phyloP scores from a whole-genome alignment of 108 stramenopile genomes.

The Nitzschia putrida region DNA sequence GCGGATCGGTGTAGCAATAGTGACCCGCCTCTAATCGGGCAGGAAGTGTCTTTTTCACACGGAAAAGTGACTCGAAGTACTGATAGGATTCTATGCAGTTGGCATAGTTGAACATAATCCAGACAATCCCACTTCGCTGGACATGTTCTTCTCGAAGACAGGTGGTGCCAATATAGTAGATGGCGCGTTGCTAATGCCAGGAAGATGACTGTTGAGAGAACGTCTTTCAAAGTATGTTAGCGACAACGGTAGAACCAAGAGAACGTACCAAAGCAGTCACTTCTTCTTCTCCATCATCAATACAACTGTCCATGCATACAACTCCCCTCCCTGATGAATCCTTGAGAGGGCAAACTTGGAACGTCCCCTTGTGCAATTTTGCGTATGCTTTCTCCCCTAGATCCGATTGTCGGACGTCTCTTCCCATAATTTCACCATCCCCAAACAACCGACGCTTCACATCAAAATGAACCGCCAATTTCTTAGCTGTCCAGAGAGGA shows the following conservation, averaged over 20 bases:
- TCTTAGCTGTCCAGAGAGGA: conserved; percentile 17
- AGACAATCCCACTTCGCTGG: conserved; percentile 16
- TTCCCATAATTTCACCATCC: conserved; percentile 19
- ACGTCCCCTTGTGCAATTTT: conserved; percentile 5
- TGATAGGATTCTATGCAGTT: background rate
- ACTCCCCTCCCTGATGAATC: conserved; percentile 16
- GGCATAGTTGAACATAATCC: conserved; percentile 15
- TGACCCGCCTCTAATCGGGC: conserved; percentile 12
- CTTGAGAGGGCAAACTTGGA: conserved; percentile 15
- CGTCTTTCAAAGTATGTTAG: too few relatives aligned
- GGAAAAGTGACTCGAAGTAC: background rate
- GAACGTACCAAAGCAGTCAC: too few relatives aligned
- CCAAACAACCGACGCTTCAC: conserved; percentile 37
- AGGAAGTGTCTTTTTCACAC: conserved; percentile 4
- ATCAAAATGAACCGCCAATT: conserved; percentile 30
- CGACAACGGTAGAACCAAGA: too few relatives aligned
- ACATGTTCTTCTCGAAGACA: conserved; percentile 11
- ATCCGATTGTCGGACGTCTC: conserved; percentile 23
- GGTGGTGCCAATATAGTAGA: background rate
- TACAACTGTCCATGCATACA: background rate
- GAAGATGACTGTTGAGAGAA: too few relatives aligned
- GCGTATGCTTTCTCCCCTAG: background rate
- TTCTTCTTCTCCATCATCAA: background rate
- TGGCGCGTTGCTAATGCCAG: conserved; percentile 2
- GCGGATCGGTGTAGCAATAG: conserved; percentile 17